Base-by-base conservation (phyloP, 2,329 filamentous ascomycete species). In the Phialocephala subalpina region DNA sequence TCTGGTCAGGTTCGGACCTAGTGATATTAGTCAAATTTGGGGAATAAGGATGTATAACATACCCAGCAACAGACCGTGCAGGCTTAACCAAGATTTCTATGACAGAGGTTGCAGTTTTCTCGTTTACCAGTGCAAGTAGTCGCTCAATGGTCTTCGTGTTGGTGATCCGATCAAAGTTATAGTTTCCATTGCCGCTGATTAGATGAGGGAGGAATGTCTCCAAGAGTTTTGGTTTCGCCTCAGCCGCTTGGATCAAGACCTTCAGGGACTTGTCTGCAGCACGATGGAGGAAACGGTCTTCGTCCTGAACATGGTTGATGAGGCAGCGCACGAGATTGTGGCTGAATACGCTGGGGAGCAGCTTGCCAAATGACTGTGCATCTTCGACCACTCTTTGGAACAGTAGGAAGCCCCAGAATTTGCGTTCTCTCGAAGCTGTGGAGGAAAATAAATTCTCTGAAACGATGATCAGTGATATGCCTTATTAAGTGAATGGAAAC, bases 391-490 rank as follows among this genome's bases (percentile, higher is more conserved):
- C 87, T 74, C 91, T 92, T 73, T 91, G 89, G 74, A 97, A 93
- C 2, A 98, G 86, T 73, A 94, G 88, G 79, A 98, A 95, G 0
- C 96, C 96, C 78, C 93, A 94, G 74, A 93, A 93, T 78, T 97
- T 98, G 63, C 97, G 91, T 72, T 94, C 93, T 52, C 94, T 89
- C 1, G 94, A 97, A 8, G 94, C 91, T 12, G 86, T 88, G 64
- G 90, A 87, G 6, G 92, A 90, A 76, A 98, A 97, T 3, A 97
- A 84, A 9, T 92, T 91, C 76, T 95, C 92, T 95, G 69, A 14
- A 0, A 55, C 2, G 9, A 62, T 36, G 40, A 47, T 75, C 61
- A 74, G 72, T 38, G 36, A 20, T 3, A 8, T 27, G 9, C 61
- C 45, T 33, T 20, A 9, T 22, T 7, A 49, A 38, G 20, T 35